Evolutionary conservation across 2,329 filamentous ascomycete species (phyloP).

Genomic region (Mycocentrospora acerina): DNA sequence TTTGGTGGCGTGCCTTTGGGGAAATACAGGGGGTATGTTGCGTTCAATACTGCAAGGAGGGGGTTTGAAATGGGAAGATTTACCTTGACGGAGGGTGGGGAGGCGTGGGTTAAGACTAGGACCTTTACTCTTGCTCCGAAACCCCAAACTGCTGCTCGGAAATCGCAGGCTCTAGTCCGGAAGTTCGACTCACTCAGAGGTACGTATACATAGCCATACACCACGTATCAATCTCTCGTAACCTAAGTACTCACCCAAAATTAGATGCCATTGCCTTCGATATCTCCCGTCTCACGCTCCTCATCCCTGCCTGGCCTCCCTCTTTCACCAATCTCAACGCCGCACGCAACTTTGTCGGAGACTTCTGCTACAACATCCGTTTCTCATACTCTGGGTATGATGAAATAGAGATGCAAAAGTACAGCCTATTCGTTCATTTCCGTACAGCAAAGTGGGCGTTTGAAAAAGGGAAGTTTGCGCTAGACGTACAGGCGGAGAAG

Average conservation of each 20-base stretch:
- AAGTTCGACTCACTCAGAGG: neutral
- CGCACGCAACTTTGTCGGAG: constrained; percentile 6
- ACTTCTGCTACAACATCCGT: neutral
- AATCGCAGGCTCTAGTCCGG: too few relatives aligned
- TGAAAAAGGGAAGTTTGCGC: constrained; percentile 1
- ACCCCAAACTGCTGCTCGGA: too few relatives aligned
- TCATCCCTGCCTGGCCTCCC: constrained; percentile 1
- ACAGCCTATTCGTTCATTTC: constrained; percentile 4
- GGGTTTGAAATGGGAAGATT: neutral
- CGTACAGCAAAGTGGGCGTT: constrained; percentile 5
- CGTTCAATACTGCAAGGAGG: constrained; percentile 1
- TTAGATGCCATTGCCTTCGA: constrained; percentile 4
- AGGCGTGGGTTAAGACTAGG: neutral
- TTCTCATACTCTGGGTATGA: constrained; percentile 4
- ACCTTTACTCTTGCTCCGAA: neutral
- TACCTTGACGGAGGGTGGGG: neutral
- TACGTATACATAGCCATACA: too few relatives aligned
- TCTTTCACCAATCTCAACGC: constrained; percentile 5
- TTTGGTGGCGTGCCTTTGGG: constrained; percentile 1
- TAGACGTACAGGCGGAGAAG: neutral
- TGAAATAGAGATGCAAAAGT: constrained; percentile 5
- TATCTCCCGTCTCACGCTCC: neutral
- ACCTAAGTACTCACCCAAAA: too few relatives aligned
- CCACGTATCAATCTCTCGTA: neutral
- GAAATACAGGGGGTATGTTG: constrained; percentile 4